Evolutionary conservation across 1,284 basidiomycete species (phyloP).

Genomic region (Wallemia hederae): DNA sequence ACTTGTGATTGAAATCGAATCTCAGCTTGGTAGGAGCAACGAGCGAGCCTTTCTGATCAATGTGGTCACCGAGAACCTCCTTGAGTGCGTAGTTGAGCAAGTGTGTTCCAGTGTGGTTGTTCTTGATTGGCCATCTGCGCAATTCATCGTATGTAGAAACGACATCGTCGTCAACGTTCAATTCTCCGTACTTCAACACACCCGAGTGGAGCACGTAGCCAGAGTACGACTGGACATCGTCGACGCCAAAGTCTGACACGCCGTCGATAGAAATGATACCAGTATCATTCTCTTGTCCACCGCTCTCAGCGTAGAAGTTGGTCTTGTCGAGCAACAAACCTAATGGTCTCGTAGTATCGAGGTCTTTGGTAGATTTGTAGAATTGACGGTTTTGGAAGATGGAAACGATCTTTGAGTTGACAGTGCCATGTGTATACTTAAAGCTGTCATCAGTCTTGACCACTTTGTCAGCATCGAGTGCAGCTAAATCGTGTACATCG

Average conservation of each 20-base stretch:
- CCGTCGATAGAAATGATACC: constrained; percentile 83
- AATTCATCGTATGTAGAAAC: constrained; percentile 46
- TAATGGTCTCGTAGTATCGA: constrained; percentile 34
- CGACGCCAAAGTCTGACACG: constrained; percentile 68
- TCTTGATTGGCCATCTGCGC: constrained; percentile 76
- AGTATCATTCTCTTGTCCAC: constrained; percentile 90
- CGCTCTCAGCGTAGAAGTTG: constrained; percentile 93
- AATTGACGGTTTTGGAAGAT: constrained; percentile 66
- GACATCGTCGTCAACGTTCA: constrained; percentile 37
- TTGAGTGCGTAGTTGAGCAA: constrained; percentile 84
- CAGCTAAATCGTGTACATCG: constrained; percentile 80
- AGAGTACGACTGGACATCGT: constrained; percentile 62
- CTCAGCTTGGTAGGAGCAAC: constrained; percentile 84
- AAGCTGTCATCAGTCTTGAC: constrained; percentile 75
- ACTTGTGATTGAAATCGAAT: constrained; percentile 95
- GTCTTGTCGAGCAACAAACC: constrained; percentile 76
- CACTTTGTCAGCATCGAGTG: constrained; percentile 56
- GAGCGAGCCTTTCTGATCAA: constrained; percentile 92
- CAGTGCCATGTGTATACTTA: constrained; percentile 61
- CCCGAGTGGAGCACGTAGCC: constrained; percentile 78
- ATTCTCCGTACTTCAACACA: constrained; percentile 41
- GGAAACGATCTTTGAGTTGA: constrained; percentile 45
- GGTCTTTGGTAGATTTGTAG: constrained; percentile 30
- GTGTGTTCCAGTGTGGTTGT: constrained; percentile 96
- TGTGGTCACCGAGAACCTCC: constrained; percentile 78